These are phyloP conservation scores for Ormosia semicastrata DNA, from an alignment of 306 rosid species.

Conservation along the genomic window DNA sequence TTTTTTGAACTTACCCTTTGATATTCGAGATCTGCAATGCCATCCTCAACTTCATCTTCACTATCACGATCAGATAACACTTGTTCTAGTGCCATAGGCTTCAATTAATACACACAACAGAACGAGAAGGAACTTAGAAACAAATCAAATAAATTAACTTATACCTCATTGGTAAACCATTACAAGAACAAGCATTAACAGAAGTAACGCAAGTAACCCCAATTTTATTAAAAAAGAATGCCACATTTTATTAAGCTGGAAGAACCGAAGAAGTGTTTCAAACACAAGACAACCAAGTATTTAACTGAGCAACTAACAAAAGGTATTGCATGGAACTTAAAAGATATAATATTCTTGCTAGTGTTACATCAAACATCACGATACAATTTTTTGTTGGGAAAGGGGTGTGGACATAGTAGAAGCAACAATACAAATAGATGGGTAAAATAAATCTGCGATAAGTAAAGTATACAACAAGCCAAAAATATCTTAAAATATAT, in stretches of 20 bases:
- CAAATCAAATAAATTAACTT: conserved; percentile 1
- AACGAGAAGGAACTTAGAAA: neutral
- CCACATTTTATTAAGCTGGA: neutral
- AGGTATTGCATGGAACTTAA: neutral
- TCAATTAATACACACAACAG: conserved; percentile 25
- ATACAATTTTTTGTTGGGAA: neutral
- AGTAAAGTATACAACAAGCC: neutral
- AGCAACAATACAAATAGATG: neutral
- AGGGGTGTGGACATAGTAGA: neutral
- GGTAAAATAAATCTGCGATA: neutral
- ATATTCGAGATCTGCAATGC: conserved; percentile 91
- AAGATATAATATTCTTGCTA: neutral
- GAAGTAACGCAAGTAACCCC: neutral
- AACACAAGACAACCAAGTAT: neutral
- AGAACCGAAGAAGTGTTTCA: neutral
- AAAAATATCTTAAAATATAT: too few species aligned
- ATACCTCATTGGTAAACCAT: conserved; percentile 4
- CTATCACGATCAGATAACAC: conserved; percentile 86
- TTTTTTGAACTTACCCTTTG: conserved; percentile 64
- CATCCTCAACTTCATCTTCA: conserved; percentile 91
- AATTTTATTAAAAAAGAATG: neutral
- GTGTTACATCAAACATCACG: conserved; percentile 3
- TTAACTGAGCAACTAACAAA: neutral
- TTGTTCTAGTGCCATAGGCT: conserved; percentile 92
- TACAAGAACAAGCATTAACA: neutral